Base-by-base conservation (phyloP, 441 rosid genomes). In the Isatis lusitanica region DNA sequence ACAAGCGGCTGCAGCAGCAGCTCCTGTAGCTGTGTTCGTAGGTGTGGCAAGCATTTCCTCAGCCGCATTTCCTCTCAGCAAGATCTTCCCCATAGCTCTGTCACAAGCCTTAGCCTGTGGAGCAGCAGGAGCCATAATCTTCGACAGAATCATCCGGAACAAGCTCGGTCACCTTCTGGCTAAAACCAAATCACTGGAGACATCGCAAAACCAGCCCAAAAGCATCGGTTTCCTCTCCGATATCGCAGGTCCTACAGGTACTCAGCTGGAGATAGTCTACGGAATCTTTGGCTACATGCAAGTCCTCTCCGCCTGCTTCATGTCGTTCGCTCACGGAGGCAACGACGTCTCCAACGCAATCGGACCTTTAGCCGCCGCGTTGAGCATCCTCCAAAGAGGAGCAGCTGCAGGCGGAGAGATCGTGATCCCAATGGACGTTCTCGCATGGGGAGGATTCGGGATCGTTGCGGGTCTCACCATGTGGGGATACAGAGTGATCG, bases 311-410 rank as follows among this genome's bases (percentile, higher is more conserved):
- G 99, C 98, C 42, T 96, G 99, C 84, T 96, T 96, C 83, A 96
- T 96, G 99, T 96, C 98, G n/a, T 93, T 96, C 78, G 98, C 98
- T 4, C 99, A 96, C 28, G 99, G 99, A 10, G 99, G 99, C 26
- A 96, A 92, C 52, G 98, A 96, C 69, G 98, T 96, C 15, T 89
- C 99, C 57, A 96, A 96, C 52, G 99, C 98, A 2, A 96, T 96
- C 55, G 98, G 99, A 36, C 99, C 99, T 11, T 73, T 96, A 78
- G 99, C 98, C 4, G 96, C 88, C 36, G 99, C 99, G 3, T 76
- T 96, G 53, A 88, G 97, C 1, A 93, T 96, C 61, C 90, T 96
- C 30, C 98, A 96, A 0, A 94, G 90, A 0, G 87, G 86, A 52
- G 81, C 81, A 60, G 78, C 55, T 8, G 83, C 85, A 44, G 92